These are phyloP conservation scores for Aspergillus niger DNA, from an alignment of 2,329 filamentous ascomycete species.

Conservation along the genomic window DNA sequence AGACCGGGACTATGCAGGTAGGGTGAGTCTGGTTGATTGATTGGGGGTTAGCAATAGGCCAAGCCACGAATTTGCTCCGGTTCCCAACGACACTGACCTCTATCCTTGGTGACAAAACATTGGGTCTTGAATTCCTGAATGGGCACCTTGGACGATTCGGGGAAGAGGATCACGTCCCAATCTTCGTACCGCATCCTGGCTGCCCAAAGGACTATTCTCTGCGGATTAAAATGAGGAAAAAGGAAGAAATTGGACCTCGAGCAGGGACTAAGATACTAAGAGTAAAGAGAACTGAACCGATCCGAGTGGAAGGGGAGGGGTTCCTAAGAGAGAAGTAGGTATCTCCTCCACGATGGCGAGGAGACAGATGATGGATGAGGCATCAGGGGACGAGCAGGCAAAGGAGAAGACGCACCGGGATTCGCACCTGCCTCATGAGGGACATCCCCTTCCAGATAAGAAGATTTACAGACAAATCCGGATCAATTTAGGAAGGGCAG, in stretches of 20 bases:
- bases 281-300: slow-evolving; percentile 18
- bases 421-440: neutral
- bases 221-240: slow-evolving; percentile 36
- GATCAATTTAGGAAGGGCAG: neutral
- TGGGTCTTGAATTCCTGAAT: slow-evolving; percentile 80
- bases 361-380: neutral
- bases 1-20: slow-evolving; percentile 50
- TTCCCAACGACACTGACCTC: slow-evolving; percentile 37
- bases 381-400: neutral
- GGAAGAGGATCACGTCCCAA: slow-evolving; percentile 85
- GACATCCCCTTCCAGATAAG: neutral
- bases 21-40: slow-evolving; percentile 51
- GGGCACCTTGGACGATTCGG: slow-evolving; percentile 66
- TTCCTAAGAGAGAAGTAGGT: neutral
- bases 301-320: neutral
- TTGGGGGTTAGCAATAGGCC: slow-evolving; percentile 3
- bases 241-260: slow-evolving; percentile 15
- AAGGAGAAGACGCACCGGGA: neutral
- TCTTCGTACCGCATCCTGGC: slow-evolving; percentile 76
- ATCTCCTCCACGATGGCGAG: slow-evolving; percentile 9
- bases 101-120: slow-evolving; percentile 66
- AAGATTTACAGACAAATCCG: no score
- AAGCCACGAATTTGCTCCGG: neutral
- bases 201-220: slow-evolving; percentile 27
- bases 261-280: slow-evolving; percentile 22